These are phyloP conservation scores for Crucibulum laeve DNA, from an alignment of 768 basidiomycete species.

Conservation along the genomic window DNA sequence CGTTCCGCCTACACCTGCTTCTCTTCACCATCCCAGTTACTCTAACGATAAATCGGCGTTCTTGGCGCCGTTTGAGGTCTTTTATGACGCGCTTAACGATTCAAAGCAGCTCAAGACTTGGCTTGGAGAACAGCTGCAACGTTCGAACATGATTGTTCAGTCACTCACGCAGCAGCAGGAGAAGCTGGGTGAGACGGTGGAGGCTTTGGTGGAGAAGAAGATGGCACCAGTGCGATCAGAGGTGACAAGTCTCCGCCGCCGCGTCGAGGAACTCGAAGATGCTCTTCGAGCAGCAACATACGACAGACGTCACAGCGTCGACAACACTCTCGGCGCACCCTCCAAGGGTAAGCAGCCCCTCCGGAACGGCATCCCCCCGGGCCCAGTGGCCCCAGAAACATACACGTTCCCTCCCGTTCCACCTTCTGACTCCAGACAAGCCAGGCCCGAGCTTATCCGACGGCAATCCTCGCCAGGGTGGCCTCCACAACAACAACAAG, in stretches of 20 bases:
- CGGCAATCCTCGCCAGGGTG: constrained; percentile 37
- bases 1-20: constrained; percentile 68
- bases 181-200: constrained; percentile 54
- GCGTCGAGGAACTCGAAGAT: constrained; percentile 69
- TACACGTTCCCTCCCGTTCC: constrained; percentile 44
- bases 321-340: constrained; percentile 13
- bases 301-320: constrained; percentile 21
- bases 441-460: constrained; percentile 29
- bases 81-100: constrained; percentile 83
- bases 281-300: constrained; percentile 27
- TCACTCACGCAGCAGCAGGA: constrained; percentile 58
- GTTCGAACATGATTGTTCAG: constrained; percentile 51
- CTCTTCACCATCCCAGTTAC: constrained; percentile 57
- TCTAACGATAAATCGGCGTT: constrained; percentile 70
- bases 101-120: constrained; percentile 74
- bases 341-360: constrained; percentile 26
- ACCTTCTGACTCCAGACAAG: constrained; percentile 22
- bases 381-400: constrained; percentile 26
- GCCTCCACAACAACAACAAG: no score
- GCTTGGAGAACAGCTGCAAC: constrained; percentile 69
- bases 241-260: constrained; percentile 50
- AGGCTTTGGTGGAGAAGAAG: constrained; percentile 57
- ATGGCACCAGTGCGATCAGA: constrained; percentile 58
- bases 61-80: constrained; percentile 75
- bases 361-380: constrained; percentile 31